A percentile compares a stretch with the other conserved stretches of the same genome.
Evolutionary conservation across 176 grass and related monocot genomes (phyloP).

Genomic region (Cenchrus fungigraminus): DNA sequence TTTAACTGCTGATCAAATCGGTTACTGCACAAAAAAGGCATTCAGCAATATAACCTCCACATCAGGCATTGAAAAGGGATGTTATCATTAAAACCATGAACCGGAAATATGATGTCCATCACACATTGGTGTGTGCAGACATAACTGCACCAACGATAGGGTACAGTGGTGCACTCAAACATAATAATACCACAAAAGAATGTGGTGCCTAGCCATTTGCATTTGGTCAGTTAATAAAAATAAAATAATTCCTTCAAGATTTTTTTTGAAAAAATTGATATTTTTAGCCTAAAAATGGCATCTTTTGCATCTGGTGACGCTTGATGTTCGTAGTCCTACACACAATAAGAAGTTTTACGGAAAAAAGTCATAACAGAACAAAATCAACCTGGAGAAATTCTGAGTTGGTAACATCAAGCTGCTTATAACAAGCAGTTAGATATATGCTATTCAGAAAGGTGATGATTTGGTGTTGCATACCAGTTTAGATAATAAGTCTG

Average conservation of each 20-base stretch:
- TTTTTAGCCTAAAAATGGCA: not conserved
- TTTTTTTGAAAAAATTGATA: not conserved
- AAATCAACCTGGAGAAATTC: conserved; percentile 77
- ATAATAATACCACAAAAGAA: too few species aligned
- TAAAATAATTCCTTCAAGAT: too few species aligned
- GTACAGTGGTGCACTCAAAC: too few species aligned
- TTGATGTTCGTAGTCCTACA: not conserved
- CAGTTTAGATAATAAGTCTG: conserved; percentile 86
- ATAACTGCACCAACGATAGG: too few species aligned
- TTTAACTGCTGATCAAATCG: not conserved
- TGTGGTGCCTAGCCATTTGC: too few species aligned
- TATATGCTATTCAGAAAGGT: conserved; percentile 10
- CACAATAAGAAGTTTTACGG: not conserved
- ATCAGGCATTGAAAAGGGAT: too few species aligned
- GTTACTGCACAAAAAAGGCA: not conserved
- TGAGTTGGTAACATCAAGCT: conserved; percentile 21
- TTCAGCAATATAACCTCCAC: not conserved
- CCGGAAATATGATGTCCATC: too few species aligned
- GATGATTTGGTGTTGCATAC: conserved; percentile 47
- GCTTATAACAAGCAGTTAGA: not conserved
- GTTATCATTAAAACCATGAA: too few species aligned
- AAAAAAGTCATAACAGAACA: conserved; percentile 36
- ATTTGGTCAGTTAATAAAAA: too few species aligned
- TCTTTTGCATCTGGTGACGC: not conserved
- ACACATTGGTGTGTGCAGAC: too few species aligned